Percentiles rank a stretch among this genome's conserved stretches.
Conservation (phyloP, 2,329 filamentous ascomycete genomes). For the Aspergillus sp. region DNA sequence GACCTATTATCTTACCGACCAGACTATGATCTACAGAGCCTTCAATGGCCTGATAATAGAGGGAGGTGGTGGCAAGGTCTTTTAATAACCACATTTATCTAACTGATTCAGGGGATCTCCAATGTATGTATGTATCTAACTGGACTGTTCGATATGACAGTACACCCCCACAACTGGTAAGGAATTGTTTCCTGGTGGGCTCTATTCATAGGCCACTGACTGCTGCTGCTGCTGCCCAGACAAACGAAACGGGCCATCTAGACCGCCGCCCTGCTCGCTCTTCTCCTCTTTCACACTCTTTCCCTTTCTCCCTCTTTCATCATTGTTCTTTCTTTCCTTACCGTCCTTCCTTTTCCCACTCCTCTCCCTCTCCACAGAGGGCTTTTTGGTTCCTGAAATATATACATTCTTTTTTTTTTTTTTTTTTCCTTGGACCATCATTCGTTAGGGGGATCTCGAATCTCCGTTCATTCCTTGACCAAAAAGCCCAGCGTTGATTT, state of each 20-base stretch:
- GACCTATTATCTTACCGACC: too few species aligned
- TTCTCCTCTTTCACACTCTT: conserved; percentile 10
- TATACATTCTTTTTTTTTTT: conserved; percentile 8
- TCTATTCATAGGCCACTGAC: too few species aligned
- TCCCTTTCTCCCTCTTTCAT: conserved; percentile 6
- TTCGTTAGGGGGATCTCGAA: conserved; percentile 18
- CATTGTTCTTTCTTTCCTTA: conserved; percentile 6
- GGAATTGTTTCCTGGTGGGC: too few species aligned
- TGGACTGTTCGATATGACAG: too few species aligned
- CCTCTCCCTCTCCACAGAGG: background rate
- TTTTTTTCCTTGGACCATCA: conserved; percentile 18
- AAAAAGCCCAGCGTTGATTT: conserved; percentile 4
- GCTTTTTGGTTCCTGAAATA: background rate
- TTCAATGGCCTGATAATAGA: too few species aligned
- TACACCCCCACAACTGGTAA: too few species aligned
- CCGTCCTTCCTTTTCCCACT: conserved; percentile 2
- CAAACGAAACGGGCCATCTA: conserved; percentile 4
- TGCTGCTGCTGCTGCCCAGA: too few species aligned
- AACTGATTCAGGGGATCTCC: too few species aligned
- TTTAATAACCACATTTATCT: too few species aligned
- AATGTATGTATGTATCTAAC: too few species aligned
- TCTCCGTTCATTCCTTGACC: conserved; percentile 23
- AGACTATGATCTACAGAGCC: too few species aligned
- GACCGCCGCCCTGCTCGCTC: conserved; percentile 18
- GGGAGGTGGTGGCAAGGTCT: too few species aligned